These are phyloP conservation scores for Penicillium sp. DNA, from an alignment of 2,329 filamentous ascomycete species.

Conservation along the genomic window DNA sequence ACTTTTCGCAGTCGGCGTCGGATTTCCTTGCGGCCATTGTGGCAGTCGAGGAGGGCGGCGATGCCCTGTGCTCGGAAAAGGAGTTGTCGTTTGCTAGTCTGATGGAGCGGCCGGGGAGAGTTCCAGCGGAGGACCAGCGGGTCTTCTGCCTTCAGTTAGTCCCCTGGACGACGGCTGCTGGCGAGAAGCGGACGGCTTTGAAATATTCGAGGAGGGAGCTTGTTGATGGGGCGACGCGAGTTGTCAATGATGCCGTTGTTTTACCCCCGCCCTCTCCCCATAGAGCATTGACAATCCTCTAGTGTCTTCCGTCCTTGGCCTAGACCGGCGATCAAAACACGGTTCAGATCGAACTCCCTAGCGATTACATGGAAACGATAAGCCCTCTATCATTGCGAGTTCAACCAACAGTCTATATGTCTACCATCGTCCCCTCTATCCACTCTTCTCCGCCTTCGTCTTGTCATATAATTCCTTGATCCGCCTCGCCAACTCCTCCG, in stretches of 20 bases:
- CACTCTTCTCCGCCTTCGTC: neutral
- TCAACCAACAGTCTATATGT: neutral
- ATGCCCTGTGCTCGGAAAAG: neutral
- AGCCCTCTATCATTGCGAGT: neutral
- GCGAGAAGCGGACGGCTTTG: neutral
- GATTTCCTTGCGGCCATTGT: conserved; percentile 26
- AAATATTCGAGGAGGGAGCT: neutral
- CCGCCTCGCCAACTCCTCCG: conserved; percentile 21
- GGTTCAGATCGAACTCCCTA: neutral
- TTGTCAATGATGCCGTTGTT: neutral
- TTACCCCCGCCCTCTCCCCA: neutral
- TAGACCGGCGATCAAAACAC: no score
- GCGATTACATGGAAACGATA: neutral
- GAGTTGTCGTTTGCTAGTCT: neutral
- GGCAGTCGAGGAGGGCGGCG: conserved; percentile 10
- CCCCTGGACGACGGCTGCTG: neutral
- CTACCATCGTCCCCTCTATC: neutral
- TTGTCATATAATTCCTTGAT: conserved; percentile 22
- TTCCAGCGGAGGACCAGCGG: neutral
- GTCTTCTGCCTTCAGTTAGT: neutral
- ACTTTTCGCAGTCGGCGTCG: conserved; percentile 27
- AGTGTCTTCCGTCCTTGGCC: neutral
- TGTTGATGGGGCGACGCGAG: neutral
- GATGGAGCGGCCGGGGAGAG: neutral
- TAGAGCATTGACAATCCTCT: neutral